These are phyloP conservation scores for Fusarium sp. DNA, from an alignment of 2,329 filamentous ascomycete genomes.

Conservation along the genomic window DNA sequence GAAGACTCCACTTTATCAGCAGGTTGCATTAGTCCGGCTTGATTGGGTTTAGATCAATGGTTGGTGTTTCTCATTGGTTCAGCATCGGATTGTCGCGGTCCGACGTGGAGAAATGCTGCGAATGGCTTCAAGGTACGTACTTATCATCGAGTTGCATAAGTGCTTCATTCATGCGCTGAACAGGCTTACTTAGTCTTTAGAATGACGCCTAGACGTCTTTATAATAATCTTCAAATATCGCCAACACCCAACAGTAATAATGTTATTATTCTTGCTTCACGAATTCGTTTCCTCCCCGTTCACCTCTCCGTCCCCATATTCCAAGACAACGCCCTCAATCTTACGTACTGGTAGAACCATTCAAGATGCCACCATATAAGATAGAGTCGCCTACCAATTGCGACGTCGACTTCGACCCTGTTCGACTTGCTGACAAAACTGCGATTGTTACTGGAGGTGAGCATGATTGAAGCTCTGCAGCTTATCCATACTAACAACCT, in stretches of 20 bases:
- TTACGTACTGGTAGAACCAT: too few species aligned
- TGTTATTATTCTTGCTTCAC: too few species aligned
- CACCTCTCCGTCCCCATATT: too few species aligned
- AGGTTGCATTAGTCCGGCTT: conserved; percentile 26
- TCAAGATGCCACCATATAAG: background rate
- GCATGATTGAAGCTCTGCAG: too few species aligned
- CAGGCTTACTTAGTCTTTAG: too few species aligned
- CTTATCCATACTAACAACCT: background rate
- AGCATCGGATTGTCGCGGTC: accelerated
- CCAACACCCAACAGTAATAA: too few species aligned
- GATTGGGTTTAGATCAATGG: accelerated
- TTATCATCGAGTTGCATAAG: conserved; percentile 9
- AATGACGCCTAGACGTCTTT: too few species aligned
- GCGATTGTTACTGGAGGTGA: background rate
- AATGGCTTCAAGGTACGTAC: background rate
- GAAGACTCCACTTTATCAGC: conserved; percentile 21
- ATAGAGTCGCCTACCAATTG: accelerated
- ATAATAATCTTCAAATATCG: too few species aligned
- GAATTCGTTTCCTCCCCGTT: too few species aligned
- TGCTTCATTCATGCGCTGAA: too few species aligned
- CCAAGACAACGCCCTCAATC: too few species aligned
- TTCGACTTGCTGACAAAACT: background rate
- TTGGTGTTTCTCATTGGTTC: background rate
- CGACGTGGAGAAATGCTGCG: too few species aligned
- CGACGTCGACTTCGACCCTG: background rate